Percentiles rank a stretch among this genome's conserved stretches.
Conservation (phyloP, 768 basidiomycete species). For the Leccinum disarticulatum region DNA sequence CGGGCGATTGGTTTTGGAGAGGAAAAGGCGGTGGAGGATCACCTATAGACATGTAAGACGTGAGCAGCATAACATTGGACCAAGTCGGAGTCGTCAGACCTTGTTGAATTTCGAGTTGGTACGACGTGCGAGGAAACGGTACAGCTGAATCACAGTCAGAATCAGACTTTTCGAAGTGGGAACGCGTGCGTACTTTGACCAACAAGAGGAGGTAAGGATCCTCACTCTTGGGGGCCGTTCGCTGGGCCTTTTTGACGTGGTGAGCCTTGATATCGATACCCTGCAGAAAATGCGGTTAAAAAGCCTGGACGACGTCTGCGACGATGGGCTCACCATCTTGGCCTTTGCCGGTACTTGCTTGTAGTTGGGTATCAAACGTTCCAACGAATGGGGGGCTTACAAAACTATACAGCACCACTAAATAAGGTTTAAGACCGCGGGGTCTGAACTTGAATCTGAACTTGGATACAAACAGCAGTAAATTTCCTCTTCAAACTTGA, state of each 20-base stretch:
- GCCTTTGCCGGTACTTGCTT: constrained; percentile 56
- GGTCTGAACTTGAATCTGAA: constrained; percentile 27
- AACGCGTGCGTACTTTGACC: constrained; percentile 73
- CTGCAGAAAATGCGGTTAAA: constrained; percentile 39
- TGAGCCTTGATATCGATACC: constrained; percentile 95
- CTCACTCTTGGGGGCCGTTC: constrained; percentile 96
- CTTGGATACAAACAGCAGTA: constrained; percentile 47
- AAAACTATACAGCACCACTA: constrained; percentile 59
- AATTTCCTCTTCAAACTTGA: constrained; percentile 42
- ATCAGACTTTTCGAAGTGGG: constrained; percentile 4
- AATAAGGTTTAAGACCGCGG: constrained; percentile 38
- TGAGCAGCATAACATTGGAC: constrained; percentile 17
- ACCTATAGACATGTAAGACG: constrained; percentile 45
- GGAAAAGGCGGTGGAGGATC: constrained; percentile 94
- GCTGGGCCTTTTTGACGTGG: constrained; percentile 98
- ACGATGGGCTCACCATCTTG: constrained; percentile 79
- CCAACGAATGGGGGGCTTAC: constrained; percentile 50
- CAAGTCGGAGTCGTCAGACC: constrained; percentile 40
- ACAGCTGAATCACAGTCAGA: constrained; percentile 59
- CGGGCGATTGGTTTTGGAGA: constrained; percentile 96
- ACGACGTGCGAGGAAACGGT: constrained; percentile 97
- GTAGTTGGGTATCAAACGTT: constrained; percentile 36
- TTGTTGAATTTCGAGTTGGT: constrained; percentile 97
- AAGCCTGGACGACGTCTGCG: constrained; percentile 25
- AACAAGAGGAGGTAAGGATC: constrained; percentile 98